Evolutionary conservation across 331 rosid genomes (phyloP), one percentile per base, ranked within the genome.

Genomic region (Quercus tomentella): DNA sequence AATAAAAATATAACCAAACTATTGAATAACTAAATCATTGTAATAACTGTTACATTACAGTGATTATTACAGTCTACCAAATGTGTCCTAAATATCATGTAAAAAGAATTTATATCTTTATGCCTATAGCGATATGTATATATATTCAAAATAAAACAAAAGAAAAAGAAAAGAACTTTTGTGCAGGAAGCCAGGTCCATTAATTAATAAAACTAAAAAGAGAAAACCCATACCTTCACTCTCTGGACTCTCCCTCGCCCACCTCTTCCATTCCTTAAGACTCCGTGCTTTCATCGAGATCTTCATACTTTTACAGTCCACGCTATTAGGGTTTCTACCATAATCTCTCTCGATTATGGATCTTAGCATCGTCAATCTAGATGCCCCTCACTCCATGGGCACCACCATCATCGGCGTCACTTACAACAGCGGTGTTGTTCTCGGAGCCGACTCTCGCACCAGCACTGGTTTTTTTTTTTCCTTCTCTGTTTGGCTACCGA

Each of bases 371-470:
- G 20, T 81, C 78, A 91, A 95, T 80, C 82, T 91, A 52, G 83
- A 70, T 63, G 96, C 94, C 31, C 96, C 97, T 7, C 99, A 95
- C 80, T 91, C 97, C 49, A 95, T 95, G 99, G 99, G 99, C 4
- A 93, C 97, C 30, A 95, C 99, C 30, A 92, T 95, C 81, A 87
- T 95, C 66, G 98, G 99, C 63, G 98, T 95, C 76, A 92, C 98
- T 21, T 95, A 95, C 91, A 70, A 91, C 76, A 98, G 97, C 51
- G 99, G 97, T 4, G 97, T 93, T 45, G 90, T 95, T 72, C 97
- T 95, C 61, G 99, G 97, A 16, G 99, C 99, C 60, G 99, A 95
- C 62, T 95, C 99, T 58, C 96, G 97, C 45, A 93, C 98, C 78
- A 92, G 97, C 93, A 95, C 99, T 2, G 99, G 99, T 16, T 12